phyloP scores from a whole-genome alignment of 1,284 basidiomycete species.

The Takashimella koratensis region DNA sequence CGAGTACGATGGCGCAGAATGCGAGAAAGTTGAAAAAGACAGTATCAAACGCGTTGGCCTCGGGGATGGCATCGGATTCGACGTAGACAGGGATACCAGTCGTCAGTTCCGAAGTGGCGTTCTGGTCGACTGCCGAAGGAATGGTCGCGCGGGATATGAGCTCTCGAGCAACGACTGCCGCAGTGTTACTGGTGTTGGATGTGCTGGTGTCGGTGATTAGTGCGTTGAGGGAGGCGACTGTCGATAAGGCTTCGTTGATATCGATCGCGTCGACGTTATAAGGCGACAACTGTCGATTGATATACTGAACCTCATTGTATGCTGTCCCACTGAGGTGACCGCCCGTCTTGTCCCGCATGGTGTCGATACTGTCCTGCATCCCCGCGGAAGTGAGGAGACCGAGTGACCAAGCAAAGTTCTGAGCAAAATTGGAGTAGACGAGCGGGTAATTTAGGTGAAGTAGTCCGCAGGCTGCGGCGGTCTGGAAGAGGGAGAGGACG shows the following conservation, averaged over 20 bases:
- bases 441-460: slow-evolving; percentile 83
- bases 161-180: neutral
- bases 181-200: neutral
- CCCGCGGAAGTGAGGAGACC: slow-evolving; percentile 67
- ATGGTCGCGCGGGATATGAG: slow-evolving; percentile 53
- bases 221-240: neutral
- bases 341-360: slow-evolving; percentile 76
- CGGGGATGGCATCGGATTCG: slow-evolving; percentile 67
- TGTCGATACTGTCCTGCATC: slow-evolving; percentile 74
- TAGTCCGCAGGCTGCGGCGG: slow-evolving; percentile 69
- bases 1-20: slow-evolving; percentile 58
- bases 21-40: slow-evolving; percentile 69
- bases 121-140: slow-evolving; percentile 59
- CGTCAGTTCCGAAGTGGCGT: slow-evolving; percentile 50
- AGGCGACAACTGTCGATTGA: slow-evolving; percentile 73
- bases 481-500: slow-evolving; percentile 74
- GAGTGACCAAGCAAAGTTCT: slow-evolving; percentile 86
- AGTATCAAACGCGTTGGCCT: slow-evolving; percentile 79
- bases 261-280: slow-evolving; percentile 57
- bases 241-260: slow-evolving; percentile 52
- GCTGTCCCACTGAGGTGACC: slow-evolving; percentile 65
- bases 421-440: slow-evolving; percentile 70
- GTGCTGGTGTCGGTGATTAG: neutral
- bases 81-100: slow-evolving; percentile 77
- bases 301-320: slow-evolving; percentile 58